phyloP scores from a whole-genome alignment of 164 flowering plant genomes.

The Protea cynaroides region DNA sequence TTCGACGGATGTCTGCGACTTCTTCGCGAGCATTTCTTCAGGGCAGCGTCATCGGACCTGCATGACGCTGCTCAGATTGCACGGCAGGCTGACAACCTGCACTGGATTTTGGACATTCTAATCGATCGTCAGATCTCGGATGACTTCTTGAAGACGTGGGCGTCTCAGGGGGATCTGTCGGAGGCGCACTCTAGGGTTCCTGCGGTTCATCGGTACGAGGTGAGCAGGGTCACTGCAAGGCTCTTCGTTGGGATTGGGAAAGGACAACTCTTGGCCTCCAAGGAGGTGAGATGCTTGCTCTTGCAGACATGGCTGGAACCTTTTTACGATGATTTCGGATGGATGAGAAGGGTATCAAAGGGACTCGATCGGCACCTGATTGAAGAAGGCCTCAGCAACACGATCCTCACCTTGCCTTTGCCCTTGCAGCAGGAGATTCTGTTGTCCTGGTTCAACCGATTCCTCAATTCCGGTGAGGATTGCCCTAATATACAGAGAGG shows the following conservation, averaged over 20 bases:
- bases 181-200: constrained; percentile 58
- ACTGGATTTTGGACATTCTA: constrained; percentile 89
- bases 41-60: constrained; percentile 55
- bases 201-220: constrained; percentile 53
- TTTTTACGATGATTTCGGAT: constrained; percentile 75
- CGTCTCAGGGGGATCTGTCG: constrained; percentile 68
- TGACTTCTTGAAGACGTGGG: constrained; percentile 72
- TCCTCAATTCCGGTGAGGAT: constrained; percentile 73
- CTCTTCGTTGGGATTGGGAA: constrained; percentile 85
- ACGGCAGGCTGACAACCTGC: constrained; percentile 75
- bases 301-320: constrained; percentile 91
- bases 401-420: constrained; percentile 88
- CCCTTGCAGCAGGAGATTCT: constrained; percentile 84
- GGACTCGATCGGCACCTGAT: constrained; percentile 80
- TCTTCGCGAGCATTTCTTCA: constrained; percentile 42
- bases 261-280: constrained; percentile 78
- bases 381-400: constrained; percentile 95
- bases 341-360: constrained; percentile 66
- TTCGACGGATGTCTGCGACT: constrained; percentile 54
- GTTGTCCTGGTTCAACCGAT: constrained; percentile 79
- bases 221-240: constrained; percentile 78
- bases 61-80: constrained; percentile 44
- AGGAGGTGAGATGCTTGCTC: constrained; percentile 65
- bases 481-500: constrained; percentile 96
- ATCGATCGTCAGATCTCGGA: constrained; percentile 73